Conservation (phyloP, 768 basidiomycete genomes). For the Imleria badia region DNA sequence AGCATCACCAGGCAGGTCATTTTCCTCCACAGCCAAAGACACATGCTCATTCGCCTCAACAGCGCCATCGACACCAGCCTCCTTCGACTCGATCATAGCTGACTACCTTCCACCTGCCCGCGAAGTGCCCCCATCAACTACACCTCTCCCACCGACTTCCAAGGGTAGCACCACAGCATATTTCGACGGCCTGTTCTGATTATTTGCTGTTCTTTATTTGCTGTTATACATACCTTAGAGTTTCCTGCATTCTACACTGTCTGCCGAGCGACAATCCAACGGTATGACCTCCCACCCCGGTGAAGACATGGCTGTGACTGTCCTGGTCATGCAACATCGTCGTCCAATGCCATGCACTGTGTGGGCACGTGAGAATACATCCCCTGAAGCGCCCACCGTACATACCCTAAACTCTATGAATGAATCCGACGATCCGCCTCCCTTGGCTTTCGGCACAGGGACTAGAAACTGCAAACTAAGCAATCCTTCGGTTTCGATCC, state of each 20-base stretch:
- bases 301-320: not conserved
- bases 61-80: slow-evolving; percentile 44
- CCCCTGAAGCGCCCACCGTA: slow-evolving; percentile 4
- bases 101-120: slow-evolving; percentile 60
- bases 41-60: slow-evolving; percentile 9
- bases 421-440: slow-evolving; percentile 49
- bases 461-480: slow-evolving; percentile 91
- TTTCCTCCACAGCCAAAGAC: not conserved
- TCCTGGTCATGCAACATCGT: slow-evolving; percentile 22
- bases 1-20: slow-evolving; percentile 43
- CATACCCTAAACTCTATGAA: slow-evolving; percentile 90
- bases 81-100: slow-evolving; percentile 72
- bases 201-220: not conserved
- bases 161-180: slow-evolving; percentile 36
- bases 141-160: slow-evolving; percentile 5
- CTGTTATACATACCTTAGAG: slow-evolving; percentile 21
- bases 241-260: not conserved
- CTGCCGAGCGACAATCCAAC: not conserved
- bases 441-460: slow-evolving; percentile 45
- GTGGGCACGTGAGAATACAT: slow-evolving; percentile 8
- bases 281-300: not conserved
- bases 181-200: slow-evolving; percentile 43
- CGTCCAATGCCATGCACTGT: slow-evolving; percentile 34
- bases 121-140: slow-evolving; percentile 15
- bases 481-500: slow-evolving; percentile 80